A percentile compares a stretch with the other conserved stretches of the same genome.
Evolutionary conservation across 306 rosid species (phyloP).

Genomic region (Dalbergia cochinchinensis): DNA sequence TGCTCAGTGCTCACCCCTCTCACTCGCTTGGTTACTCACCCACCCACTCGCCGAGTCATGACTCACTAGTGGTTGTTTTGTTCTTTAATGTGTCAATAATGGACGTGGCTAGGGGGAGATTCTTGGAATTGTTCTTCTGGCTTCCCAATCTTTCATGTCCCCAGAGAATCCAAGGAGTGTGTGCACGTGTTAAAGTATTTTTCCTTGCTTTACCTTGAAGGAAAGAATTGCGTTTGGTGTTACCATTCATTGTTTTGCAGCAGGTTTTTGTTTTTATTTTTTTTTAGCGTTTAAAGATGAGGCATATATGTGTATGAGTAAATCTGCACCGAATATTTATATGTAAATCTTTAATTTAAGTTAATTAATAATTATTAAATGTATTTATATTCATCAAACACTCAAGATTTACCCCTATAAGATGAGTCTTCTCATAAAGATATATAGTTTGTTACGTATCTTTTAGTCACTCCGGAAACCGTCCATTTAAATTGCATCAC

Average conservation of each 20-base stretch:
- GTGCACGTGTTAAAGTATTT: slow-evolving; percentile 49
- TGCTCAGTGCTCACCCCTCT: no score
- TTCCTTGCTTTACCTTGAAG: slow-evolving; percentile 47
- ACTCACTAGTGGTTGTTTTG: neutral
- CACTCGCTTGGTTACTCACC: no score
- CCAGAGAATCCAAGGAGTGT: slow-evolving; percentile 32
- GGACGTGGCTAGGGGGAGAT: slow-evolving; percentile 12
- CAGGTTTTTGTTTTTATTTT: no score
- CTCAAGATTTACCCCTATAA: no score
- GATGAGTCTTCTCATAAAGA: no score
- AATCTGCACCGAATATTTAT: no score
- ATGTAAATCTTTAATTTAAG: no score
- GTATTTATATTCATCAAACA: no score
- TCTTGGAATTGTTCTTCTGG: slow-evolving; percentile 15
- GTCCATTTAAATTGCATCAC: slow-evolving; percentile 13
- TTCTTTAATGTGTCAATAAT: neutral
- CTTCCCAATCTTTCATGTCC: neutral
- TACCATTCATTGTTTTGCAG: neutral
- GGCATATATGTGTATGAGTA: no score
- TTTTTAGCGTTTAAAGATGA: neutral
- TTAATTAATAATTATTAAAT: no score
- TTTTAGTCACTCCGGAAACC: neutral
- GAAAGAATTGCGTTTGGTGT: slow-evolving; percentile 37
- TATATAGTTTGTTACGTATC: slow-evolving; percentile 13
- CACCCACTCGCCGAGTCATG: neutral